A percentile compares a stretch with the other conserved stretches of the same genome.
These are phyloP conservation scores for Trichosporon inkin DNA, from an alignment of 1,284 basidiomycete species.

Conservation along the genomic window DNA sequence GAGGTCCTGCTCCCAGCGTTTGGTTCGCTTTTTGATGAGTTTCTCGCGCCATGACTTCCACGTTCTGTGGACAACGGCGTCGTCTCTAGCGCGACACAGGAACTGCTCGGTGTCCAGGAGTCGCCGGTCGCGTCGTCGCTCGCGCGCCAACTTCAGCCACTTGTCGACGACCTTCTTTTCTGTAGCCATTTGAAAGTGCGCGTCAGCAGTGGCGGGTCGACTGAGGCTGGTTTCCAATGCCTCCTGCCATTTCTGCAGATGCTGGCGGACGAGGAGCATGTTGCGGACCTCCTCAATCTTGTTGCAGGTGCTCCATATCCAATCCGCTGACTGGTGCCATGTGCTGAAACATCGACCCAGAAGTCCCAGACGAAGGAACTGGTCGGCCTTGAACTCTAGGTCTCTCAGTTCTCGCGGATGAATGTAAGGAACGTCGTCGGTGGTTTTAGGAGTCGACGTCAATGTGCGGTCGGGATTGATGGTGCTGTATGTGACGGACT, in stretches of 20 bases:
- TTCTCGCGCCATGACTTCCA: slow-evolving; percentile 32
- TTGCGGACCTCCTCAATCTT: slow-evolving; percentile 42
- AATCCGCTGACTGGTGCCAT: slow-evolving; percentile 39
- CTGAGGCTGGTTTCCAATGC: slow-evolving; percentile 25
- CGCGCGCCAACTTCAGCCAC: slow-evolving; percentile 28
- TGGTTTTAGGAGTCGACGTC: not conserved
- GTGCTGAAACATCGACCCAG: slow-evolving; percentile 44
- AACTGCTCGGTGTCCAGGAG: slow-evolving; percentile 19
- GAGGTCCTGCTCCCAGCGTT: slow-evolving; percentile 40
- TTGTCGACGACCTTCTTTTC: slow-evolving; percentile 20
- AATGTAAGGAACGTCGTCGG: not conserved
- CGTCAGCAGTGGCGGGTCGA: slow-evolving; percentile 37
- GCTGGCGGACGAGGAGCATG: slow-evolving; percentile 40
- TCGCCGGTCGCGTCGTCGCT: slow-evolving; percentile 12
- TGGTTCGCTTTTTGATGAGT: slow-evolving; percentile 26
- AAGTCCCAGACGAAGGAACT: slow-evolving; percentile 40
- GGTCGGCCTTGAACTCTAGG: slow-evolving; percentile 40
- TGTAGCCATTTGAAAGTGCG: slow-evolving; percentile 24
- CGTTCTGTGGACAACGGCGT: not conserved
- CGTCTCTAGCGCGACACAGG: not conserved
- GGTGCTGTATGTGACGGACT: slow-evolving; percentile 14
- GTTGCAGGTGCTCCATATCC: slow-evolving; percentile 38
- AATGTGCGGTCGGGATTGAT: not conserved
- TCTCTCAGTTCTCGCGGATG: not conserved
- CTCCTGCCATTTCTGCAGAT: slow-evolving; percentile 35